phyloP scores from a whole-genome alignment of 345 rosid genomes.

The Heritiera littoralis region DNA sequence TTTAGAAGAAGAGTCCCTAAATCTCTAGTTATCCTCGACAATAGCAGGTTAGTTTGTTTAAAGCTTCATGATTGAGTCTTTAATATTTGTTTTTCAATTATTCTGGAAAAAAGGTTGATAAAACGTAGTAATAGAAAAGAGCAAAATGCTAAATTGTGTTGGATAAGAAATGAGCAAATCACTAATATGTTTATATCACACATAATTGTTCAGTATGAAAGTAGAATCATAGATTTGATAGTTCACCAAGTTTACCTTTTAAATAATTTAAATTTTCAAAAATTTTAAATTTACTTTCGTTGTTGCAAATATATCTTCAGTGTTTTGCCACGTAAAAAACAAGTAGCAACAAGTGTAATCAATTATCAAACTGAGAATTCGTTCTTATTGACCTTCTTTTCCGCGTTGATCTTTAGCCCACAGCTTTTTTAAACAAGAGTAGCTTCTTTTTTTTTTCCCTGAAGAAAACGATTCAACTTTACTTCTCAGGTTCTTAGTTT shows the following conservation, averaged over 20 bases:
- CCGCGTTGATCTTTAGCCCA: not conserved
- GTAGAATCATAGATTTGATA: not conserved
- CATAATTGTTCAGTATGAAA: not conserved
- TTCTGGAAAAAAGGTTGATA: not conserved
- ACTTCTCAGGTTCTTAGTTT: not conserved
- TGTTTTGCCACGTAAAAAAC: not conserved
- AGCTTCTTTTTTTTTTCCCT: not conserved
- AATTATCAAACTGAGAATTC: not conserved
- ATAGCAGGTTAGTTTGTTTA: slow-evolving; percentile 36
- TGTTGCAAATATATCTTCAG: not conserved
- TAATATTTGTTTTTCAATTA: not conserved
- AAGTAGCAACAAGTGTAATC: not conserved
- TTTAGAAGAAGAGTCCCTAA: not conserved
- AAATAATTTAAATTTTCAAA: not conserved
- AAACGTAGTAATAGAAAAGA: not conserved
- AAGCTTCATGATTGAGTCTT: not conserved
- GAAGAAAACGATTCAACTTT: not conserved
- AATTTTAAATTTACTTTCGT: not conserved
- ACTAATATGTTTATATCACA: not conserved
- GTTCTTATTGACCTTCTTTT: not conserved
- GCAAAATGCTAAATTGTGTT: not conserved
- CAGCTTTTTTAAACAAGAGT: not conserved
- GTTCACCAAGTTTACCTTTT: not conserved
- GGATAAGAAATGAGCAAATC: not conserved
- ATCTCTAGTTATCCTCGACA: slow-evolving; percentile 73